A percentile compares a stretch with the other conserved stretches of the same genome.
phyloP scores from a whole-genome alignment of 352 stramenopile species.

The Globisporangium megalacanthum region DNA sequence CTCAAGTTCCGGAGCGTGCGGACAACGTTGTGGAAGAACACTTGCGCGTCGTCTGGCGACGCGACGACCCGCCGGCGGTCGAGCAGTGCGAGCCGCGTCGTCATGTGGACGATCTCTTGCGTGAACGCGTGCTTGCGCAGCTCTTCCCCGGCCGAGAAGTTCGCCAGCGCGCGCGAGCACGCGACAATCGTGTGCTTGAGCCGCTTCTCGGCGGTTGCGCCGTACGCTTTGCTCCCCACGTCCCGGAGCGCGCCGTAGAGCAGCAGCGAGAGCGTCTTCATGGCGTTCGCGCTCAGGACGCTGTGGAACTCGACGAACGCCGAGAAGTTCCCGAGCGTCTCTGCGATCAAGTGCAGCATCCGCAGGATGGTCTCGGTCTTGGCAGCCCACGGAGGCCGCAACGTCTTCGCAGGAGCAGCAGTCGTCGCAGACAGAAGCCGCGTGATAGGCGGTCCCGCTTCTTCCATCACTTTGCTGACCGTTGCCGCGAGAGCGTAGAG shows the following conservation, averaged over 20 bases:
- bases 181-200: slow-evolving; percentile 36
- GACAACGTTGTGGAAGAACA: slow-evolving; percentile 48
- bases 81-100: slow-evolving; percentile 39
- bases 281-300: slow-evolving; percentile 33
- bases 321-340: slow-evolving; percentile 66
- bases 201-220: slow-evolving; percentile 28
- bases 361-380: slow-evolving; percentile 15
- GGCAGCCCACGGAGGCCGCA: slow-evolving; percentile 6
- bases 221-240: slow-evolving; percentile 33
- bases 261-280: slow-evolving; percentile 53
- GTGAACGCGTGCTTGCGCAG: slow-evolving; percentile 41
- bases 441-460: slow-evolving; percentile 14
- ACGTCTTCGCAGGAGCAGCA: neutral
- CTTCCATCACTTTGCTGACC: slow-evolving; percentile 38
- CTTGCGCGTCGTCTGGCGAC: slow-evolving; percentile 16
- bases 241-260: slow-evolving; percentile 38
- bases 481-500: slow-evolving; percentile 41
- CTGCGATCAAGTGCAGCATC: slow-evolving; percentile 42
- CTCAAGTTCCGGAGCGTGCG: slow-evolving; percentile 61
- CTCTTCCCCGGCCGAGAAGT: slow-evolving; percentile 68
- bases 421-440: slow-evolving; percentile 7
- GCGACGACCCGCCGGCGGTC: slow-evolving; percentile 27
- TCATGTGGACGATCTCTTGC: slow-evolving; percentile 49
- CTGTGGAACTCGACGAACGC: slow-evolving; percentile 56
- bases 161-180: slow-evolving; percentile 54